Base-by-base conservation (phyloP, 2,329 filamentous ascomycete genomes). In the Colletotrichum eremochloae region DNA sequence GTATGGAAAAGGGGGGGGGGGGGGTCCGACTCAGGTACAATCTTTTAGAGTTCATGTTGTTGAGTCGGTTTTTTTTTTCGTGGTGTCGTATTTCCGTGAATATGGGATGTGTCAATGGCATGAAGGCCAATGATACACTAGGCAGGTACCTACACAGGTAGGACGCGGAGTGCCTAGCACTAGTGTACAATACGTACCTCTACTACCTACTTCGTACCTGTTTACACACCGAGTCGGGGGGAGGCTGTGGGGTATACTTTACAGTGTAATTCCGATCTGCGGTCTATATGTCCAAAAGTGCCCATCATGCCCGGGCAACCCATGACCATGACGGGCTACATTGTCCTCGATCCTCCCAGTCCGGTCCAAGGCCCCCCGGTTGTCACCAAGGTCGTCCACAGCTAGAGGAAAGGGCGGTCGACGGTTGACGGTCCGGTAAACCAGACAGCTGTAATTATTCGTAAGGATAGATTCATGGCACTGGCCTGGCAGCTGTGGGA, bases 211-310 rank as follows among this genome's bases (percentile, higher is more conserved):
- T 15, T 15, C 15, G 40, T 42, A 24, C 24, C 24, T 24, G 24
- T 24, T 24, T 24, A 42, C 53, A 44, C 68, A 60, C 65, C 65
- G 69, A 68, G 7, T 11, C n/a, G 44, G 44, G 40, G 31, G 52
- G 68, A 36, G 8, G 58, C n/a, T 36, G 60, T 60, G 36, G 55
- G 36, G 33, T 24, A 5, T 9, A 24, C 63, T 61, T 4, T 56
- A 24, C 24, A 24, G 24, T 24, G 24, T 24, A 4, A 69, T 69
- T 69, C 55, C 66, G 60, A 72, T 72, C 69, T 60, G 69, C 69
- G 48, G 64, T 24, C 63, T 11, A 42, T 33, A 44, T 20, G 20
- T 33, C 38, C 8, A 56, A 58, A 48, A 53, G 44, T 38, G 29
- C 44, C 44, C 53, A 18, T 50, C 52, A 38, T 65, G 58, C n/a